Base-by-base conservation (phyloP, 129 eudicot species). In the Erigeron canadensis region DNA sequence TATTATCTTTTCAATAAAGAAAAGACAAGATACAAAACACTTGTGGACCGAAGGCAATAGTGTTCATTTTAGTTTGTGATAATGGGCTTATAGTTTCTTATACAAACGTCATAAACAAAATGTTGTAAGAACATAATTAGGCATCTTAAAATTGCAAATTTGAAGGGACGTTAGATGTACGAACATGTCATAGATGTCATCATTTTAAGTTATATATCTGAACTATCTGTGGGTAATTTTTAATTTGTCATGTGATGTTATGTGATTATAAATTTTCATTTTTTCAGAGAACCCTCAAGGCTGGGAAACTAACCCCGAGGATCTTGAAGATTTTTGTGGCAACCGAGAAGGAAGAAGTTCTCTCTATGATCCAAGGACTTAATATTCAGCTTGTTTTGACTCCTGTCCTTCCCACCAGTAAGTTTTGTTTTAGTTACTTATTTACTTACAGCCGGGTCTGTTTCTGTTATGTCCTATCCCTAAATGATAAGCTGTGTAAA, bases 371-470 rank as follows among this genome's bases (percentile, higher is more conserved):
- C 45, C 78, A 81, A 66, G 71, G 85, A 15, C 86, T 87, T 63
- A 87, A 88, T 72, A 90, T 95, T 73, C 86, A 80, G 82, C 89
- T 69, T 74, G 74, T 85, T 11, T 41, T 80, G 37, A 79, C 84
- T 61, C 98, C 98, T 67, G 92, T 89, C 57, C 91, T 95, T 65
- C 99, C 97, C 45, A 90, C 96, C 70, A 83, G 99, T 95, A 89
- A 87, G 96, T 76, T 50, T 41, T 72, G 5, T 60, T 63, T 5
- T 18, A 0, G 10, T 10, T 5, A 19, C 7, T 17, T 4, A 58
- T 10, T 58, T 22, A 58, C 39, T 5, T 22, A 5, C 10, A 58
- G 11, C 1, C 8, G 7, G 8, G 58, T 7, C 18, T 10, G 11
- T 16, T 1, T 53, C 10, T 5, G 58, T 53, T 16, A 53, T 53